Conservation (phyloP, 2,329 filamentous ascomycete species). For the Alternaria sp. region DNA sequence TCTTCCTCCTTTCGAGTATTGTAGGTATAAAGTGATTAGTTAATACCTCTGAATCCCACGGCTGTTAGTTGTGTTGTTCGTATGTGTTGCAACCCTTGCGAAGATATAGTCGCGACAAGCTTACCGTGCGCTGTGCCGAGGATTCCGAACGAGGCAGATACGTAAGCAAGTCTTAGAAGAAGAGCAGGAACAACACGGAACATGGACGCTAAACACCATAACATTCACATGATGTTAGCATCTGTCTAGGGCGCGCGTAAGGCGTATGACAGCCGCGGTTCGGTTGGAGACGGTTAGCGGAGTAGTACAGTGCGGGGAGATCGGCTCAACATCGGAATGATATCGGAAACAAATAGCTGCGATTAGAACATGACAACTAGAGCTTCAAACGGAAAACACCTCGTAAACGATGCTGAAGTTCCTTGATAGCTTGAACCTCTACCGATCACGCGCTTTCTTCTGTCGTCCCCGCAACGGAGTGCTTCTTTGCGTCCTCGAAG, state of each 20-base stretch:
- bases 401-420: not conserved
- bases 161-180: not conserved
- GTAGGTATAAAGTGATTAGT: not conserved
- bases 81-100: not conserved
- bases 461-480: slow-evolving; percentile 33
- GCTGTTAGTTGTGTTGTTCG: not conserved
- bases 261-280: slow-evolving; percentile 23
- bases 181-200: not conserved
- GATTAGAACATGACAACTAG: not conserved
- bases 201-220: not conserved
- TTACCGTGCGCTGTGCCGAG: slow-evolving; percentile 1
- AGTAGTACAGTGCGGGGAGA: slow-evolving; percentile 10
- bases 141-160: not conserved
- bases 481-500: slow-evolving; percentile 44
- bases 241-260: slow-evolving; percentile 14
- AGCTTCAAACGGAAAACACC: not conserved
- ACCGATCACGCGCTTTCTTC: slow-evolving; percentile 27
- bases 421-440: not conserved
- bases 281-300: slow-evolving; percentile 25
- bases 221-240: slow-evolving; percentile 8
- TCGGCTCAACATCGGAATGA: slow-evolving; percentile 15
- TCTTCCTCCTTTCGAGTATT: not conserved
- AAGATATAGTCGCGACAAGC: not conserved
- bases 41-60: not conserved
- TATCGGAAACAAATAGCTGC: not conserved